These are phyloP conservation scores for Aspergillus caelatus DNA, from an alignment of 2,329 filamentous ascomycete genomes.

Conservation along the genomic window DNA sequence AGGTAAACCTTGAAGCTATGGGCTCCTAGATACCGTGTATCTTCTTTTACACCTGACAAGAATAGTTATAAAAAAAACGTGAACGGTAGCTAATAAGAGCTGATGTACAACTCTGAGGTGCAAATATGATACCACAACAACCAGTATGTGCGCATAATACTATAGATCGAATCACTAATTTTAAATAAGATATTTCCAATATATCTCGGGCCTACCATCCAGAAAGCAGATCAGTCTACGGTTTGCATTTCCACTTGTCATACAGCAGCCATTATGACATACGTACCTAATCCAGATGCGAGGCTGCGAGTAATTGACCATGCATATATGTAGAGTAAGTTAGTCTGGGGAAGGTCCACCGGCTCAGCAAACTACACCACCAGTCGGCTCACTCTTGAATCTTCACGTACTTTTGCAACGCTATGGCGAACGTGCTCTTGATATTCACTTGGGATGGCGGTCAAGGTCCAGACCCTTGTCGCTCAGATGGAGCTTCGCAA, in stretches of 20 bases:
- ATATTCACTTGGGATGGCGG: not conserved
- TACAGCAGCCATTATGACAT: not conserved
- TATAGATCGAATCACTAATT: no score
- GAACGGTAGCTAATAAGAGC: no score
- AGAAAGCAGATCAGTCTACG: not conserved
- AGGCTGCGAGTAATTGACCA: not conserved
- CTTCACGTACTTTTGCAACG: not conserved
- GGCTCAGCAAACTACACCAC: no score
- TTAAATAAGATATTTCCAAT: no score
- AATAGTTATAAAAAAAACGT: no score
- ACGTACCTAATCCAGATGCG: not conserved
- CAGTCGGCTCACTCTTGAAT: not conserved
- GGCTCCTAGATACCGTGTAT: no score
- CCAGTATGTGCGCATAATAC: no score
- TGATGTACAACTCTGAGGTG: not conserved
- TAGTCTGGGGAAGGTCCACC: not conserved
- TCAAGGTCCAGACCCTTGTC: not conserved
- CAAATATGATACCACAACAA: not conserved
- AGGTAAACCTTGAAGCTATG: no score
- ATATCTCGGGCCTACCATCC: no score
- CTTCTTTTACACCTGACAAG: no score
- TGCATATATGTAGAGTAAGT: not conserved
- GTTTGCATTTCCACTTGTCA: not conserved
- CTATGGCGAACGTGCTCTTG: not conserved
- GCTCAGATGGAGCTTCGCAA: not conserved